phyloP scores from a whole-genome alignment of 306 rosid genomes.

The Cotoneaster glaucophyllus region DNA sequence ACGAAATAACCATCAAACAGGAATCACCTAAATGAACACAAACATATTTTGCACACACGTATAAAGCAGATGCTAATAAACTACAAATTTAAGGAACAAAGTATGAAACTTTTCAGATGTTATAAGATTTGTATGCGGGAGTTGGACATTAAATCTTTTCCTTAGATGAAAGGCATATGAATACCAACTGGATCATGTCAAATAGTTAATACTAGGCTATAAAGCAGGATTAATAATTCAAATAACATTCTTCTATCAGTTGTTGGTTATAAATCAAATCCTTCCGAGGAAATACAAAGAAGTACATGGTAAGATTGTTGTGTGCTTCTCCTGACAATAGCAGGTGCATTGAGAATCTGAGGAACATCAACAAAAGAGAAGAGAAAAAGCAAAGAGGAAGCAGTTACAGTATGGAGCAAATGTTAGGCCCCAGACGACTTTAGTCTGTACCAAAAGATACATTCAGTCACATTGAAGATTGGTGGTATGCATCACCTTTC shows the following conservation, averaged over 20 bases:
- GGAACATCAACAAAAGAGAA: constrained; percentile 9
- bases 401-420: background rate
- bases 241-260: constrained; percentile 4
- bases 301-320: constrained; percentile 12
- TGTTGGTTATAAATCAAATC: constrained; percentile 2
- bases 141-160: background rate
- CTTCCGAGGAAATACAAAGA: constrained; percentile 7
- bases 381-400: constrained; percentile 1
- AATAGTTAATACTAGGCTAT: background rate
- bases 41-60: background rate
- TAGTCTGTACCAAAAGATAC: constrained; percentile 16
- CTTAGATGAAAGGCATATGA: background rate
- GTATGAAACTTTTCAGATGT: background rate
- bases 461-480: constrained; percentile 25
- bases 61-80: background rate
- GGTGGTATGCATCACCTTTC: constrained; percentile 29
- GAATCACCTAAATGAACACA: background rate
- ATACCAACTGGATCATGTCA: background rate
- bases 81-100: background rate
- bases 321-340: constrained; percentile 25
- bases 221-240: background rate
- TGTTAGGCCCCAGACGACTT: constrained; percentile 7
- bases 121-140: background rate
- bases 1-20: no score
- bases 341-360: constrained; percentile 27